Percentiles rank a stretch among this genome's conserved stretches.
Evolutionary conservation across 345 rosid genomes (phyloP).

Genomic region (Pistacia atlantica): DNA sequence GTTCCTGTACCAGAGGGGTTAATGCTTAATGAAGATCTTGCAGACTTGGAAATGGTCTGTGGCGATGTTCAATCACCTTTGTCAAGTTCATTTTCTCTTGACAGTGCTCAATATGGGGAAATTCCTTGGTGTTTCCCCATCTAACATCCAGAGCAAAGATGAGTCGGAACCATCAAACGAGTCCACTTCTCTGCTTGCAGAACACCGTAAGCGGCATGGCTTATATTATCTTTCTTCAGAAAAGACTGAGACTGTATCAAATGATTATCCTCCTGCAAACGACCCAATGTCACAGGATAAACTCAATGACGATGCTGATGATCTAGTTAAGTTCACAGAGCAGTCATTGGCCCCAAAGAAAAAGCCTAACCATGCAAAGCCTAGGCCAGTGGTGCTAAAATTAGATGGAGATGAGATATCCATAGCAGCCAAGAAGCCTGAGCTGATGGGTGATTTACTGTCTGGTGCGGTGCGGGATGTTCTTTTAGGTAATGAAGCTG

Average conservation of each 20-base stretch:
- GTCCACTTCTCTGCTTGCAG: slow-evolving; percentile 73
- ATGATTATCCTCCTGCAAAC: slow-evolving; percentile 87
- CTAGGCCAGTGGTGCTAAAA: slow-evolving; percentile 93
- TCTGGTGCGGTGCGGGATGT: slow-evolving; percentile 70
- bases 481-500: slow-evolving; percentile 55
- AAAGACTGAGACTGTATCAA: slow-evolving; percentile 40
- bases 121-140: slow-evolving; percentile 37
- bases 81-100: slow-evolving; percentile 45
- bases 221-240: slow-evolving; percentile 77
- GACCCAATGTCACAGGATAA: slow-evolving; percentile 41
- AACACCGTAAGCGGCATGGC: slow-evolving; percentile 89
- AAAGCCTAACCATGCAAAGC: slow-evolving; percentile 60
- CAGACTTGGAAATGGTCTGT: slow-evolving; percentile 62
- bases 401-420: slow-evolving; percentile 63
- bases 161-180: slow-evolving; percentile 60
- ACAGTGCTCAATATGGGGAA: slow-evolving; percentile 37
- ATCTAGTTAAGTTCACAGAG: slow-evolving; percentile 53
- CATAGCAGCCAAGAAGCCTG: slow-evolving; percentile 33
- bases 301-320: slow-evolving; percentile 39
- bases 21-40: slow-evolving; percentile 69
- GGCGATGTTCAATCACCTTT: slow-evolving; percentile 46
- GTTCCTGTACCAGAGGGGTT: slow-evolving; percentile 67
- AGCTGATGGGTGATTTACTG: slow-evolving; percentile 46
- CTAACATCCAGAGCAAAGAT: slow-evolving; percentile 47
- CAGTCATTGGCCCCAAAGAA: slow-evolving; percentile 57